Evolutionary conservation across 306 rosid species (phyloP).

Genomic region (Cucurbita ficifolia): DNA sequence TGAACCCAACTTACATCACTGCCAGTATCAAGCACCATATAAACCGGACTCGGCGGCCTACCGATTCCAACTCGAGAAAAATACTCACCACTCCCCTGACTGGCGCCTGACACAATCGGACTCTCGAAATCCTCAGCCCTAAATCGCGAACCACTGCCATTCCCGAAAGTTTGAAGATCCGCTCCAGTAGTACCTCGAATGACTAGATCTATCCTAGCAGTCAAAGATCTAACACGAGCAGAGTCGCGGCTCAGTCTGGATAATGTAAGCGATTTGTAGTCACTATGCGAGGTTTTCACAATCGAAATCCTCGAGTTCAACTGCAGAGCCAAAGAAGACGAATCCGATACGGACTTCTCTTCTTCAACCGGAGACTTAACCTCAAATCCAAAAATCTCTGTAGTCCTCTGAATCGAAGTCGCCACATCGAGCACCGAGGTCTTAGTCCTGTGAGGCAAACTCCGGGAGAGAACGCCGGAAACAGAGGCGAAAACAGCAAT

Average conservation of each 20-base stretch:
- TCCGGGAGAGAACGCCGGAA: conserved; percentile 20
- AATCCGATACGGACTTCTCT: background rate
- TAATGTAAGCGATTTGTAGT: conserved; percentile 38
- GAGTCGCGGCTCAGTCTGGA: conserved; percentile 71
- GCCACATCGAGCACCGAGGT: conserved; percentile 44
- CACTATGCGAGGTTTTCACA: conserved; percentile 11
- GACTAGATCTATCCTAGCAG: conserved; percentile 35
- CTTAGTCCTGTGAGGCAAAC: background rate
- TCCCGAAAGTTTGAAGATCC: conserved; percentile 28
- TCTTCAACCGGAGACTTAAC: background rate
- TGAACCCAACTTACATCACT: conserved; percentile 97
- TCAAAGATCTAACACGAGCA: conserved; percentile 47
- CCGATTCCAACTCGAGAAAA: conserved; percentile 82
- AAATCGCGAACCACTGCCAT: background rate
- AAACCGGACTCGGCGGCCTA: conserved; percentile 43
- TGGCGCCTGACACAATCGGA: conserved; percentile 63
- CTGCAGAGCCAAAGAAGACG: conserved; percentile 14
- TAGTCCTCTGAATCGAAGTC: conserved; percentile 23
- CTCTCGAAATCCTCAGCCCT: conserved; percentile 21
- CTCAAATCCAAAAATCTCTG: conserved; percentile 2
- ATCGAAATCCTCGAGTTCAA: conserved; percentile 47
- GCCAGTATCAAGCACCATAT: conserved; percentile 81
- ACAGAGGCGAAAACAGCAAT: conserved; percentile 10
- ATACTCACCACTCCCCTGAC: conserved; percentile 96
- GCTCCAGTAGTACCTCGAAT: conserved; percentile 18